Evolutionary conservation across 805 yeast species (phyloP), one percentile per base, ranked within the genome.

Genomic region (Candida sphagnicola): DNA sequence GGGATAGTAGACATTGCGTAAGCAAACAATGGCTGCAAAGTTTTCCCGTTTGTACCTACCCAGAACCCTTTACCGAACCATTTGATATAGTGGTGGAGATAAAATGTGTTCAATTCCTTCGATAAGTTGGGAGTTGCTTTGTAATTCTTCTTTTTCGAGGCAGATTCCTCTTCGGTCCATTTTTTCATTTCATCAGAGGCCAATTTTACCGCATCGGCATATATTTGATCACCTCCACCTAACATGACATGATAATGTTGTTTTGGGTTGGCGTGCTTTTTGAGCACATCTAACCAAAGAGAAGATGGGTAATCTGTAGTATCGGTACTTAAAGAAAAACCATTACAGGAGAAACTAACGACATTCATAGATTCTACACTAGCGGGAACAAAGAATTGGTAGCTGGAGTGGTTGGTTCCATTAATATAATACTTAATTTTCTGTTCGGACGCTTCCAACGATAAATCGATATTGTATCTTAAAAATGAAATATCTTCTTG

Each of bases 151-250:
- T 77, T 81, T 46, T 67, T 63, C 21, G 65, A 52, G 8, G 79
- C 62, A 42, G 71, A 75, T 40, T 67, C 71, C 44, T 77, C 79
- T 19, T 67, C 54, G 19, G 78, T 57, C 96, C 97, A 89, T 21
- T 75, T 57, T 43, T 71, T 57, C 48, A 85, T 76, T 21, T 67
- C 61, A 34, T 71, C 53, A 12, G 82, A 77, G 15, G 76, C 68
- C 15, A 72, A 47, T 57, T 83, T 85, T 48, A 91, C 79, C 1
- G 87, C 72, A 61, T 91, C 99, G 37, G 90, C 80, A 58, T 91
- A 91, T 36, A 91, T 74, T 63, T 91, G 99, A 62, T 91, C 99
- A 23, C 99, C 99, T 37, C 98, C 98, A 19, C 98, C 98, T 19
- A 93, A 67, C 95, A 91, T 90, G 4, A 88, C 97, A 58, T 91